Evolutionary conservation across 306 rosid species (phyloP), one percentile per base, ranked within the genome.

Genomic region (Prunus mira): DNA sequence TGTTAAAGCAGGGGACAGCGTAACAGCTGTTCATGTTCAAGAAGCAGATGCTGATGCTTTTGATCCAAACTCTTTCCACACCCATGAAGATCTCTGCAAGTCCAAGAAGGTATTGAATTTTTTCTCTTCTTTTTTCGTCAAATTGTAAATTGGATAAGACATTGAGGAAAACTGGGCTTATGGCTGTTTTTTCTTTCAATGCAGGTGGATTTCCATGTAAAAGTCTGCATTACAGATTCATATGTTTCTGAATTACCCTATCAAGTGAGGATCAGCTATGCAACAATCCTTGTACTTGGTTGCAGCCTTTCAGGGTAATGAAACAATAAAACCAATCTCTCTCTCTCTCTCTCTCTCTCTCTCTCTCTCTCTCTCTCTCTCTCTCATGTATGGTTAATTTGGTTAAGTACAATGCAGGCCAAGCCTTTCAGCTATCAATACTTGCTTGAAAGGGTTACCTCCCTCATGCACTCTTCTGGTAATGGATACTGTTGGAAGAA

Each of bases 121-220:
- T 19, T 49, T 54, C 43, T 54, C 4, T 20, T 9, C 38, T 46
- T 38, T 20, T 8, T 77, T 12, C 2, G 30, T 43, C 7, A 17
- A 11, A 19, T 25, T 28, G 9, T 30, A 2, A 32, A 3, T 3
- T 1, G 15, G 19, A 58, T 49, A 49, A 46, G 15, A 47, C 1
- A 47, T 22, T 13, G 18, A 12, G 25, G 15, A 15, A 46, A 13
- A 38, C 43, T 50, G 60, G n/a, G 74, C 64, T 71, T 71, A 32
- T 71, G 32, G n/a, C 27, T 20, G 45, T 67, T 20, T 30, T 43
- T 3, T 3, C 43, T 11, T 47, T 13, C 52, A 47, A 52, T 54
- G 76, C 81, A 86, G 89, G 87, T 86, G 49, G 87, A 86, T 78
- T 86, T 86, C 55, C 86, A 86, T 63, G 80, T 83, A 43, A 83